Evolutionary conservation across 768 basidiomycete species (phyloP).

Genomic region (Favolaschia claudopus): DNA sequence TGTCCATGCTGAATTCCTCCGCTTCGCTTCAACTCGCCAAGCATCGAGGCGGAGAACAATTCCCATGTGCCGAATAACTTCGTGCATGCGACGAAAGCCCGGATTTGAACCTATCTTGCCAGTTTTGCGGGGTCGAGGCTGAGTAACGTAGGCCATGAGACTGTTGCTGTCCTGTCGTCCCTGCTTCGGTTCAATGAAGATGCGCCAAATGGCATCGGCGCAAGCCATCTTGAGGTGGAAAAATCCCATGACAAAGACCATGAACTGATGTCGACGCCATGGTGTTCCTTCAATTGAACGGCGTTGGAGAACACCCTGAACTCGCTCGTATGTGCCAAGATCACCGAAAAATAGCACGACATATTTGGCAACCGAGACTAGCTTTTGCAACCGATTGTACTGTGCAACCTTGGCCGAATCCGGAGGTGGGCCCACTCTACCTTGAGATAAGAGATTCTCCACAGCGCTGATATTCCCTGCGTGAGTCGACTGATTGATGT

Average conservation of each 20-base stretch:
- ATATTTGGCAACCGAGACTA: slow-evolving; percentile 28
- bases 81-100: slow-evolving; percentile 30
- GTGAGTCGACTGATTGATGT: slow-evolving; percentile 31
- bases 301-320: slow-evolving; percentile 30
- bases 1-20: not conserved
- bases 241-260: slow-evolving; percentile 39
- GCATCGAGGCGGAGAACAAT: slow-evolving; percentile 34
- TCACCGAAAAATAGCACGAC: slow-evolving; percentile 29
- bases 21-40: slow-evolving; percentile 34
- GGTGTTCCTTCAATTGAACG: slow-evolving; percentile 36
- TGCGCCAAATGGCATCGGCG: slow-evolving; percentile 33
- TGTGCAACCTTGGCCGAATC: slow-evolving; percentile 1
- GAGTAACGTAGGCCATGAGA: slow-evolving; percentile 29
- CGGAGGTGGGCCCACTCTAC: slow-evolving; percentile 29
- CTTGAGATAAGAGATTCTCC: slow-evolving; percentile 27
- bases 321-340: slow-evolving; percentile 32
- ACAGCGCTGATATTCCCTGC: slow-evolving; percentile 29
- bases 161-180: slow-evolving; percentile 24
- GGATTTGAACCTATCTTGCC: slow-evolving; percentile 40
- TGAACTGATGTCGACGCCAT: slow-evolving; percentile 35
- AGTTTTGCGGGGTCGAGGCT: slow-evolving; percentile 38
- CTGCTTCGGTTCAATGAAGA: slow-evolving; percentile 25
- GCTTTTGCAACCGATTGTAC: slow-evolving; percentile 14
- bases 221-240: slow-evolving; percentile 40
- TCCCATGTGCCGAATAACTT: slow-evolving; percentile 37